These are phyloP conservation scores for Clonostachys byssicola DNA, from an alignment of 2,329 filamentous ascomycete species.

Conservation along the genomic window DNA sequence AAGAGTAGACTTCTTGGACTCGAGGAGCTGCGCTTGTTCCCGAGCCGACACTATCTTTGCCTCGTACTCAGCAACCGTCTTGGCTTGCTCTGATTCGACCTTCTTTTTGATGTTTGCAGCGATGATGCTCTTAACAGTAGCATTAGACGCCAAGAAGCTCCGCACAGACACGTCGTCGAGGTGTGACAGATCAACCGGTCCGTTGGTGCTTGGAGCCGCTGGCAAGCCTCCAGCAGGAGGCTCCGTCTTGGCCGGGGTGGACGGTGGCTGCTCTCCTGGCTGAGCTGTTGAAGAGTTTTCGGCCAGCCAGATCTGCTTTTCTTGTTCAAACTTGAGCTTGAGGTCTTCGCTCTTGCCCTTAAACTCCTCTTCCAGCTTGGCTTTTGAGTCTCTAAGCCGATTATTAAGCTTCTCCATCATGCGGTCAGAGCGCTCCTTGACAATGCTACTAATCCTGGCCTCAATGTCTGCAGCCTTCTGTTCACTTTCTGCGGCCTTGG, in stretches of 20 bases:
- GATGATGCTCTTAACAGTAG: slow-evolving; percentile 54
- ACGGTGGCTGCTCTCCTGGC: slow-evolving; percentile 12
- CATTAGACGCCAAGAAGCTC: slow-evolving; percentile 51
- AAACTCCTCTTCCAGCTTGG: slow-evolving; percentile 64
- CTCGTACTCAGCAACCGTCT: slow-evolving; percentile 43
- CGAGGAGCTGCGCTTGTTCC: slow-evolving; percentile 66
- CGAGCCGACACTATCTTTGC: slow-evolving; percentile 48
- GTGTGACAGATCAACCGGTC: slow-evolving; percentile 35
- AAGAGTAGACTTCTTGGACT: slow-evolving; percentile 68
- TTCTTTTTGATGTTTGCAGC: slow-evolving; percentile 63
- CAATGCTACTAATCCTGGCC: slow-evolving; percentile 51
- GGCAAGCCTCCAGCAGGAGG: slow-evolving; percentile 9
- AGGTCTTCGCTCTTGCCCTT: slow-evolving; percentile 59
- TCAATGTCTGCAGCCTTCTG: slow-evolving; percentile 61
- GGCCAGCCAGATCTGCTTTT: slow-evolving; percentile 57
- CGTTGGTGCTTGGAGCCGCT: neutral
- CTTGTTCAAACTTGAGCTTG: slow-evolving; percentile 56
- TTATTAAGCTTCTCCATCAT: slow-evolving; percentile 65
- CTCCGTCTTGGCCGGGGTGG: slow-evolving; percentile 35
- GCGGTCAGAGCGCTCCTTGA: slow-evolving; percentile 63
- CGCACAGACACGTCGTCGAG: slow-evolving; percentile 53
- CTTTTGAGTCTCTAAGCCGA: slow-evolving; percentile 63
- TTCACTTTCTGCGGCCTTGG: slow-evolving; percentile 61
- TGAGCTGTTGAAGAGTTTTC: slow-evolving; percentile 32
- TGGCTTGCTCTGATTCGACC: slow-evolving; percentile 47